Conservation (phyloP, 768 basidiomycete genomes). For the Rhizopogon vinicolor region DNA sequence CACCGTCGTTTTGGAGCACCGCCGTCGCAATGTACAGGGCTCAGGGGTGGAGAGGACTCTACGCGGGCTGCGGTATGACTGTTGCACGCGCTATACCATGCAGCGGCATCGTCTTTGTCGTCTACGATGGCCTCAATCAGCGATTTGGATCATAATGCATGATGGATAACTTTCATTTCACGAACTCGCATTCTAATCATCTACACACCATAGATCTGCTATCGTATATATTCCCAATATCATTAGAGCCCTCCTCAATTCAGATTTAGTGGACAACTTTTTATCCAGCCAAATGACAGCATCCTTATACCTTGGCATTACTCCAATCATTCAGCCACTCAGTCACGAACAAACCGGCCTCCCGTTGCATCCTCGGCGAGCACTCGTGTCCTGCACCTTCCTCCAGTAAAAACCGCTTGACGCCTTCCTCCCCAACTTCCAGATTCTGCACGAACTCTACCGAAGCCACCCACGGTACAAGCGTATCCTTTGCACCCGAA, state of each 20-base stretch:
- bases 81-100: constrained; percentile 79
- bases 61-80: constrained; percentile 88
- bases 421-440: constrained; percentile 47
- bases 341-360: constrained; percentile 29
- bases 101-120: constrained; percentile 84
- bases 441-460: constrained; percentile 51
- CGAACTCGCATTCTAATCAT: background rate
- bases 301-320: background rate
- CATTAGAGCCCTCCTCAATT: background rate
- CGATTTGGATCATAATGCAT: constrained; percentile 30
- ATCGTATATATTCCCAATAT: background rate
- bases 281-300: background rate
- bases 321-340: constrained; percentile 19
- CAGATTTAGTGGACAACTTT: background rate
- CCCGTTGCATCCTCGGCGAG: constrained; percentile 54
- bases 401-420: constrained; percentile 52
- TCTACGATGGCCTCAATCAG: constrained; percentile 70
- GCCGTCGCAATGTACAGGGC: constrained; percentile 66
- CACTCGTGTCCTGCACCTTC: constrained; percentile 58
- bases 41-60: constrained; percentile 73
- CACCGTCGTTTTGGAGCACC: constrained; percentile 49
- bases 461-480: constrained; percentile 66
- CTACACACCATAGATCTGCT: background rate
- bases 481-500: constrained; percentile 56
- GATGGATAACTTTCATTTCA: background rate